Conservation (phyloP, 2,329 filamentous ascomycete species). For the Ceratocystis harringtonii region DNA sequence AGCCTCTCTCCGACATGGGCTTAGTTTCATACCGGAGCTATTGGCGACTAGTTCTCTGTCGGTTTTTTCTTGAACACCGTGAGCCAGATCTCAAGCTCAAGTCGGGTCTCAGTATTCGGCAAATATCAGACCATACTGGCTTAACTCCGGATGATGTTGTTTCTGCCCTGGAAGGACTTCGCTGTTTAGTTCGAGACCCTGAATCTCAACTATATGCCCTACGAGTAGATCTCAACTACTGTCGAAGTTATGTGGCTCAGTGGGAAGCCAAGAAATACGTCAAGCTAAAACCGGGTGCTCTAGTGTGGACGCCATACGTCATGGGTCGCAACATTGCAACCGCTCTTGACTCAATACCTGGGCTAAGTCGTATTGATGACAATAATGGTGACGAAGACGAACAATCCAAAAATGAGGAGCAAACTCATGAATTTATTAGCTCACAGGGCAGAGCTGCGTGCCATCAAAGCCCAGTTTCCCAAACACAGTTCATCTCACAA, state of each 20-base stretch:
- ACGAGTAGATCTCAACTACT: constrained; percentile 72
- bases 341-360: constrained; percentile 68
- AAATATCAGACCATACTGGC: constrained; percentile 76
- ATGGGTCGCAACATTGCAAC: constrained; percentile 78
- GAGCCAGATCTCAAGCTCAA: constrained; percentile 23
- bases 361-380: constrained; percentile 71
- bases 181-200: constrained; percentile 79
- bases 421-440: constrained; percentile 12
- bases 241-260: constrained; percentile 71
- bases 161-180: constrained; percentile 76
- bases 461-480: not conserved
- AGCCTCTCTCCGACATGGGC: constrained; percentile 95
- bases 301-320: constrained; percentile 93
- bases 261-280: constrained; percentile 85
- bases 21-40: constrained; percentile 95
- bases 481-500: not conserved
- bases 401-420: not conserved
- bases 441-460: constrained; percentile 14
- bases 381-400: constrained; percentile 34
- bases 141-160: constrained; percentile 96
- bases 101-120: constrained; percentile 41
- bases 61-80: constrained; percentile 49
- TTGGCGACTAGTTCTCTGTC: constrained; percentile 80
- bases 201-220: constrained; percentile 80
- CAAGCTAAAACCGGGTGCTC: constrained; percentile 59